A percentile compares a stretch with the other conserved stretches of the same genome.
phyloP scores from a whole-genome alignment of 164 flowering plant genomes.

The Vitis rotundifolia region DNA sequence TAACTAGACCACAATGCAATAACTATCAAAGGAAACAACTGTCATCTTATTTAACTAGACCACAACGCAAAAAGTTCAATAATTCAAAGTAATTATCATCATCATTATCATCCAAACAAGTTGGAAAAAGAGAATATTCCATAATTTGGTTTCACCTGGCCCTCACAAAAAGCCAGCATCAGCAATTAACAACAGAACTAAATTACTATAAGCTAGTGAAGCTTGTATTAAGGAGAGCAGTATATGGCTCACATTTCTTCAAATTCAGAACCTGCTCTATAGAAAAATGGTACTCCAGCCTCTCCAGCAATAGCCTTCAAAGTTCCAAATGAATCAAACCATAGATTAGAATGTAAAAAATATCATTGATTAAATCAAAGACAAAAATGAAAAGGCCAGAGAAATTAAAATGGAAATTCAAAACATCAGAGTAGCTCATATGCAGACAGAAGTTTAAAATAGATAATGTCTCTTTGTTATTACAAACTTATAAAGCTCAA shows the following conservation, averaged over 20 bases:
- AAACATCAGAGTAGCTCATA: not conserved
- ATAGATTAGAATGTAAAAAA: conserved; percentile 1
- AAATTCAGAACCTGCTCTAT: conserved; percentile 99
- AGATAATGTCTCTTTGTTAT: not conserved
- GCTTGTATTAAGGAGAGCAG: not conserved
- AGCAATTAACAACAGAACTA: not conserved
- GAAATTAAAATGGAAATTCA: not conserved
- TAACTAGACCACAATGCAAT: too few species aligned
- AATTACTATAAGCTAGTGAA: not conserved
- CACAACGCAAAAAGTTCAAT: too few species aligned
- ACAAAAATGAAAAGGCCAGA: not conserved
- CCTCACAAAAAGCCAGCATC: too few species aligned
- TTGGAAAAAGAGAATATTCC: too few species aligned
- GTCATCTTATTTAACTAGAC: too few species aligned
- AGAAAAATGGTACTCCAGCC: conserved; percentile 99
- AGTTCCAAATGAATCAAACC: conserved; percentile 13
- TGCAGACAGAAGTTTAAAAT: not conserved
- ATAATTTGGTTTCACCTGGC: too few species aligned
- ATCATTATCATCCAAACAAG: too few species aligned
- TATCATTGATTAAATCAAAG: not conserved
- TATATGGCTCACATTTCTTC: conserved; percentile 86
- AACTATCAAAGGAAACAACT: not conserved
- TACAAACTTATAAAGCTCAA: not conserved
- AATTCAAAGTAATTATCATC: too few species aligned
- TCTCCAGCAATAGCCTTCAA: conserved; percentile 99